Percentiles rank a stretch among this genome's conserved stretches.
Evolutionary conservation across 805 yeast genomes (phyloP).

Genomic region (Metschnikowia kunwiensis): DNA sequence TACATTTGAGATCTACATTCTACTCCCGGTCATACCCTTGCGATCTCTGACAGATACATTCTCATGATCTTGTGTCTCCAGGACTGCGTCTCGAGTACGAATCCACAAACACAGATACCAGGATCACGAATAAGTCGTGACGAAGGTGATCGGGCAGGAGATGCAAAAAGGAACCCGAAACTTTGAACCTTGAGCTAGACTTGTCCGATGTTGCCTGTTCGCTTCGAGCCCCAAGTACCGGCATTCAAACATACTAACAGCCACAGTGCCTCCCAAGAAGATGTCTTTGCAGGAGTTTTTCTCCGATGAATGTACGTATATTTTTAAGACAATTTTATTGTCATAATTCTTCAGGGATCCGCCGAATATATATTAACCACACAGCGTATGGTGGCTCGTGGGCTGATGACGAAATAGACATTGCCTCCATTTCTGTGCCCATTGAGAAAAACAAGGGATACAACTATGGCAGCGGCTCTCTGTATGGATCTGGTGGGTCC

Average conservation of each 20-base stretch:
- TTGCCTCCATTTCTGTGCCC: slow-evolving; percentile 45
- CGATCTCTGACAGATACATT: too few species aligned
- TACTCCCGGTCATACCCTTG: too few species aligned
- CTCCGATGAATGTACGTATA: slow-evolving; percentile 43
- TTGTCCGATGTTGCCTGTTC: neutral
- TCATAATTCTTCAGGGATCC: neutral
- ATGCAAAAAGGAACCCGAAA: too few species aligned
- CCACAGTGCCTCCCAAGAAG: slow-evolving; percentile 41
- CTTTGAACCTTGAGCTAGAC: too few species aligned
- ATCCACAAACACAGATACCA: too few species aligned
- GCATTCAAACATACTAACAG: slow-evolving; percentile 12
- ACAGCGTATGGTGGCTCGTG: slow-evolving; percentile 46
- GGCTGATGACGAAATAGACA: slow-evolving; percentile 47
- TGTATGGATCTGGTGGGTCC: slow-evolving; percentile 7
- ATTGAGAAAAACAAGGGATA: slow-evolving; percentile 36
- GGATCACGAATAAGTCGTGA: too few species aligned
- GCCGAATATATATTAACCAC: slow-evolving; percentile 18
- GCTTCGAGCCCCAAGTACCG: neutral
- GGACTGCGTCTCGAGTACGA: too few species aligned
- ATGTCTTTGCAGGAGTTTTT: slow-evolving; percentile 47
- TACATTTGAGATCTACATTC: too few species aligned
- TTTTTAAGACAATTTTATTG: neutral
- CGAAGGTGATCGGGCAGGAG: too few species aligned
- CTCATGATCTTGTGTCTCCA: too few species aligned
- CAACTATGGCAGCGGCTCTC: slow-evolving; percentile 8